Percentiles rank a stretch among this genome's conserved stretches.
These are phyloP conservation scores for Monilinia fructigena DNA, from an alignment of 2,329 filamentous ascomycete genomes.

Conservation along the genomic window DNA sequence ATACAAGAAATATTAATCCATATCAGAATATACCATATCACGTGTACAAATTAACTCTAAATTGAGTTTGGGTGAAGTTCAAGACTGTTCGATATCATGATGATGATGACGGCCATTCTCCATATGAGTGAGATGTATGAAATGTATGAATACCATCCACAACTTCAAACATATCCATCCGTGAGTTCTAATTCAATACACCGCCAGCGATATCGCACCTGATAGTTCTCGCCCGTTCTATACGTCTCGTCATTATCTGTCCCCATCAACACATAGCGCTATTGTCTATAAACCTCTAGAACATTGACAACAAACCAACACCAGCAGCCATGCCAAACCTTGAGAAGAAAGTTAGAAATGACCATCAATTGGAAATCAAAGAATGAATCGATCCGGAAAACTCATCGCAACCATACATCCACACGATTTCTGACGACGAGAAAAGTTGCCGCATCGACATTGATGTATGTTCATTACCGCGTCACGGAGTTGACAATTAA, in stretches of 20 bases:
- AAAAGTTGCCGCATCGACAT: constrained; percentile 33
- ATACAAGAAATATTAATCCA: constrained; percentile 1
- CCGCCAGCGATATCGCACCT: too few species aligned
- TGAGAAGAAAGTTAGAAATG: neutral
- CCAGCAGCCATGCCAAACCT: neutral
- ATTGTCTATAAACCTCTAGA: too few species aligned
- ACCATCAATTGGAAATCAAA: constrained; percentile 28
- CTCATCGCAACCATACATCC: constrained; percentile 39
- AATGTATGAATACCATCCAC: neutral
- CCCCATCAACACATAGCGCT: too few species aligned
- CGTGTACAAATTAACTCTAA: neutral
- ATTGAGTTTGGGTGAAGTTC: neutral
- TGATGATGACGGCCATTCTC: neutral
- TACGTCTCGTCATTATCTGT: too few species aligned
- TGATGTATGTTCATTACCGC: constrained; percentile 26
- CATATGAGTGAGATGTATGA: neutral
- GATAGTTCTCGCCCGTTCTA: too few species aligned
- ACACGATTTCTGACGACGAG: neutral
- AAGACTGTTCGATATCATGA: neutral
- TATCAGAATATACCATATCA: neutral
- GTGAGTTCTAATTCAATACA: too few species aligned
- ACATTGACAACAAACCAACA: neutral
- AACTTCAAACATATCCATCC: too few species aligned
- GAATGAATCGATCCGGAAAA: constrained; percentile 40
- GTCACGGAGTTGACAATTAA: neutral